phyloP scores from a whole-genome alignment of 495 filamentous ascomycete species.

The Aspergillus sparsus region DNA sequence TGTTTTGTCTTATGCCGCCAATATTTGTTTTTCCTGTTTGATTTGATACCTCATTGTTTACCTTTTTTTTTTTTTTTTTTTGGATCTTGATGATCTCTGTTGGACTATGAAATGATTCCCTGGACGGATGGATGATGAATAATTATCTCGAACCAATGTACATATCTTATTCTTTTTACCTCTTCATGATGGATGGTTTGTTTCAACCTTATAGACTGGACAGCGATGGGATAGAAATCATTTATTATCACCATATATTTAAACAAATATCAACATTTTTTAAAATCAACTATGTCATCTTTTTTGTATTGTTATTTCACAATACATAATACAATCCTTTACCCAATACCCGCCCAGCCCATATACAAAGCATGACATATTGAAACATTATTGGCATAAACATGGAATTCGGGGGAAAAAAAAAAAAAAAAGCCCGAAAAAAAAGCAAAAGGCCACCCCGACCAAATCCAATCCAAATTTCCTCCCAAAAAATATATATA shows the following conservation, averaged over 20 bases:
- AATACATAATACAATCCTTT: not conserved
- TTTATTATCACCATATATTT: not conserved
- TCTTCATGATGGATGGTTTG: conserved; percentile 22
- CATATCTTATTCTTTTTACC: conserved; percentile 11
- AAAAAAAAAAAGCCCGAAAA: not conserved
- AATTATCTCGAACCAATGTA: conserved; percentile 20
- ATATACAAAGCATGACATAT: not conserved
- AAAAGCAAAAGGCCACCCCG: not conserved
- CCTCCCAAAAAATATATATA: too few relatives aligned
- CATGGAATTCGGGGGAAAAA: not conserved
- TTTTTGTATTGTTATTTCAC: not conserved
- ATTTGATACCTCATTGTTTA: conserved; percentile 23
- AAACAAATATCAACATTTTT: not conserved
- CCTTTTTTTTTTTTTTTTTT: conserved; percentile 1
- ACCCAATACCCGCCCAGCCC: too few relatives aligned
- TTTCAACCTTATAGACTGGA: conserved; percentile 22
- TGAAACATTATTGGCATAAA: not conserved
- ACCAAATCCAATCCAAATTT: not conserved
- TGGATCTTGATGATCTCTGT: conserved; percentile 19
- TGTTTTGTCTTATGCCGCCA: not conserved
- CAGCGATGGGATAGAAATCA: conserved; percentile 25
- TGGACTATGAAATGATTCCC: conserved; percentile 25
- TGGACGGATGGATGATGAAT: conserved; percentile 23
- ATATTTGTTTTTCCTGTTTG: not conserved
- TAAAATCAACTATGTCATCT: not conserved